phyloP scores from a whole-genome alignment of 441 rosid species.

The Euphorbia schlechtendalii region DNA sequence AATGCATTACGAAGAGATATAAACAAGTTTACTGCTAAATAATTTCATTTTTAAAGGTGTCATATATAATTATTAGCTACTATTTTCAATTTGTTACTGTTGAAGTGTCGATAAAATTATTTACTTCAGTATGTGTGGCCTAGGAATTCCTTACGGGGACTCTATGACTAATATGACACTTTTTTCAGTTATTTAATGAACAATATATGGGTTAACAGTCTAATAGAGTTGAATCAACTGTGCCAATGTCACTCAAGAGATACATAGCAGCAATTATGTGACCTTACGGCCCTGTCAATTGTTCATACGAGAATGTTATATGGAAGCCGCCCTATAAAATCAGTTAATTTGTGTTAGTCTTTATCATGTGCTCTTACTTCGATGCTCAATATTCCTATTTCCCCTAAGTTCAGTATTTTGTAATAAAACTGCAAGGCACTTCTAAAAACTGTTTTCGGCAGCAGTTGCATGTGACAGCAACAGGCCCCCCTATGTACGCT shows the following conservation, averaged over 20 bases:
- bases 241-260: not conserved
- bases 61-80: not conserved
- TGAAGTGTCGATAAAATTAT: not conserved
- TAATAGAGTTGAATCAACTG: not conserved
- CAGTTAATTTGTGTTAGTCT: not conserved
- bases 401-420: not conserved
- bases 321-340: not conserved
- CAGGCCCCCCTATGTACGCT: not conserved
- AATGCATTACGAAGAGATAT: not conserved
- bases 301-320: not conserved
- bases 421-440: not conserved
- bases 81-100: slow-evolving; percentile 1
- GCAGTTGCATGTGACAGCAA: not conserved
- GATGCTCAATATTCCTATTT: not conserved
- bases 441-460: not conserved
- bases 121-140: not conserved
- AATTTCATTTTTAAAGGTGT: slow-evolving; percentile 1
- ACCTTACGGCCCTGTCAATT: not conserved
- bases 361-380: too few relatives aligned
- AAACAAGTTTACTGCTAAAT: not conserved
- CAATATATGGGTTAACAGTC: not conserved
- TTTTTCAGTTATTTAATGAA: slow-evolving; percentile 3
- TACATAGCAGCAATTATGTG: not conserved
- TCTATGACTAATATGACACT: not conserved
- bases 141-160: not conserved